Evolutionary conservation across 352 stramenopile genomes (phyloP), one percentile per base, ranked within the genome.

Genomic region (Blastocystis sp.): DNA sequence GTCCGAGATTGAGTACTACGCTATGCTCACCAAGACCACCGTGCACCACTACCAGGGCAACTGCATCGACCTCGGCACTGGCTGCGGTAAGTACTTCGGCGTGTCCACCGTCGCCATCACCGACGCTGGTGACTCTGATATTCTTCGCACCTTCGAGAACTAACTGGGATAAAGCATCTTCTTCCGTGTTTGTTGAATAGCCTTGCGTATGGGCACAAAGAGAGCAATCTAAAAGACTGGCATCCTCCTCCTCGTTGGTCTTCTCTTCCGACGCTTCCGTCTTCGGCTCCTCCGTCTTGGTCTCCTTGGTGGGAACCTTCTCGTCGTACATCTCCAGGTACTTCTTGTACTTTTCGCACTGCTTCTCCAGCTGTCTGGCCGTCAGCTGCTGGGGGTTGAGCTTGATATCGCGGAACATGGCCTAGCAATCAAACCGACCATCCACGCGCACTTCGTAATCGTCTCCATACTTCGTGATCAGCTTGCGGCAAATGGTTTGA

Each of bases 1-100:
- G 94, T 98, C 95, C 64, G 96, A 99, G 92, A 93, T 99, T 90
- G 97, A 99, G 92, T 99, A 99, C 94, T 97, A 98, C 93, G 98
- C 96, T 89, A 98, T 99, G 96, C 94, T 99, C 87, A 95, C 95
- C 91, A 99, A 99, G 94, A 97, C 93, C 80, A 92, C 92, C 64
- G 96, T 99, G 87, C 96, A 98, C 93, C 97, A 99, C 93, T 99
- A 98, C 91, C 91, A 93, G 74, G 97, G 97, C 84, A 96, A 94
- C 91, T 99, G 98, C 94, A 98, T 95, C 89, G 95, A 98, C 91
- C 94, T 99, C 79, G 97, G 97, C 90, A 98, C 95, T 90, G 97
- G 96, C 70, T 99, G 96, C 90, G 97, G 97, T 91, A 98, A 99
- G 91, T 98, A 98, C 92, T 99, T 98, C 94, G 95, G 96, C 89